phyloP scores from a whole-genome alignment of 2,329 filamentous ascomycete genomes.

The Neonectria coccinea region DNA sequence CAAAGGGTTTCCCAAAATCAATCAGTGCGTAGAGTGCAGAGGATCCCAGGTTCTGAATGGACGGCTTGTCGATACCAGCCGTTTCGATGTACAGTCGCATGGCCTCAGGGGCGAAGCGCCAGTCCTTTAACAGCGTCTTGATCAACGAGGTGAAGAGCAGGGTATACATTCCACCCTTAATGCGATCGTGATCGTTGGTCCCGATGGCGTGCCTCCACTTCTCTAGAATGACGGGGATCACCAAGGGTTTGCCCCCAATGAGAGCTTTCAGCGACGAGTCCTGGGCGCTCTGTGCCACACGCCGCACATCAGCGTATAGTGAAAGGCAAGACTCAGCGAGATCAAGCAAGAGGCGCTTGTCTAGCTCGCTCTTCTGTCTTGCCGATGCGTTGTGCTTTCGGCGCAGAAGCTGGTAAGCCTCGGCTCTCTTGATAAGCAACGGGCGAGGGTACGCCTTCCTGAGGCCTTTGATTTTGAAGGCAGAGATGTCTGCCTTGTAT shows the following conservation, averaged over 20 bases:
- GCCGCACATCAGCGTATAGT: constrained; percentile 93
- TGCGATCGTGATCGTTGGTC: constrained; percentile 85
- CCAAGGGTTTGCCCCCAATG: constrained; percentile 85
- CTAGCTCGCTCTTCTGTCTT: constrained; percentile 88
- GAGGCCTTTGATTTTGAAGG: constrained; percentile 94
- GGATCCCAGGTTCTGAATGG: constrained; percentile 88
- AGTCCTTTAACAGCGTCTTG: constrained; percentile 89
- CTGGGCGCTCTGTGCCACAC: constrained; percentile 89
- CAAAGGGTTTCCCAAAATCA: constrained; percentile 90
- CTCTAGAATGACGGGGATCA: constrained; percentile 88
- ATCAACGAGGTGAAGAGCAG: constrained; percentile 88
- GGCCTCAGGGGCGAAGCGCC: constrained; percentile 92
- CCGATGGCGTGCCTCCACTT: constrained; percentile 83
- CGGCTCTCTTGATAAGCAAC: constrained; percentile 90
- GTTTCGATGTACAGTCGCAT: constrained; percentile 92
- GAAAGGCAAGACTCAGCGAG: constrained; percentile 91
- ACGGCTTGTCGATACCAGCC: constrained; percentile 90
- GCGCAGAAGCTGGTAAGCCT: constrained; percentile 95
- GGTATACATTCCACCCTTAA: constrained; percentile 95
- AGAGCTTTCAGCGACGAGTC: constrained; percentile 94
- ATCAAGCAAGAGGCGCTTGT: constrained; percentile 86
- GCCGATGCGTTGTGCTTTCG: constrained; percentile 92
- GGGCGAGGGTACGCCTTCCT: constrained; percentile 93
- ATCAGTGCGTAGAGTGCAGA: constrained; percentile 87
- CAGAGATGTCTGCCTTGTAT: constrained; percentile 86